A percentile compares a stretch with the other conserved stretches of the same genome.
phyloP scores from a whole-genome alignment of 371 early-diverging fungal genomes.

The Circinella minor region DNA sequence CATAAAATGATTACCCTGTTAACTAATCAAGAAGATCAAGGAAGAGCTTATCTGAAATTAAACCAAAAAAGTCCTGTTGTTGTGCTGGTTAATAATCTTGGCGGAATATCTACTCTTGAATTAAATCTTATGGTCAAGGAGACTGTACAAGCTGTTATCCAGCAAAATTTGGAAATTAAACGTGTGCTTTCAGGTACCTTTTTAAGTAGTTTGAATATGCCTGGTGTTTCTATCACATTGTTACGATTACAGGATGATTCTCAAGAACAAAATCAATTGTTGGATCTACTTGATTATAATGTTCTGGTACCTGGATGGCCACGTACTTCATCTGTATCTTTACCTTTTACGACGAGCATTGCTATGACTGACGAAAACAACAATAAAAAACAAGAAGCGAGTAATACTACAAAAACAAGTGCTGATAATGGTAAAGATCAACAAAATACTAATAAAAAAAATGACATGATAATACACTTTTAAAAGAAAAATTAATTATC shows the following conservation, averaged over 20 bases:
- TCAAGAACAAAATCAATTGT: not conserved
- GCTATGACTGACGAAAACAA: not conserved
- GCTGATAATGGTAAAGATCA: not conserved
- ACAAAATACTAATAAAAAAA: not conserved
- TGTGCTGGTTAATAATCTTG: slow-evolving; percentile 81
- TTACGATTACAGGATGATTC: slow-evolving; percentile 24
- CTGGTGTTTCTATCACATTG: slow-evolving; percentile 71
- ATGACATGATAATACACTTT: too few relatives aligned
- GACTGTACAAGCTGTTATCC: slow-evolving; percentile 47
- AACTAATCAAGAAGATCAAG: slow-evolving; percentile 48
- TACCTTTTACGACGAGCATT: not conserved
- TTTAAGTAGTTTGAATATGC: slow-evolving; percentile 82
- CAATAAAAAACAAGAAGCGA: not conserved
- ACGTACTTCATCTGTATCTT: slow-evolving; percentile 12
- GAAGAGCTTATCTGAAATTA: slow-evolving; percentile 45
- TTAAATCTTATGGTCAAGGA: slow-evolving; percentile 70
- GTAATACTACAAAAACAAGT: not conserved
- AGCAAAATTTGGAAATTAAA: slow-evolving; percentile 39
- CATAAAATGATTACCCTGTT: slow-evolving; percentile 59
- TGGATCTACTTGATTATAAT: not conserved
- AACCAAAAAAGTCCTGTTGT: slow-evolving; percentile 40
- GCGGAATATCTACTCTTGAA: slow-evolving; percentile 75
- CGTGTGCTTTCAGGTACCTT: slow-evolving; percentile 70
- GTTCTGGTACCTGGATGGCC: slow-evolving; percentile 59
- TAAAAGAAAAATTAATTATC: not conserved